Conservation (phyloP, 2,329 filamentous ascomycete species). For the Fusarium begoniae region DNA sequence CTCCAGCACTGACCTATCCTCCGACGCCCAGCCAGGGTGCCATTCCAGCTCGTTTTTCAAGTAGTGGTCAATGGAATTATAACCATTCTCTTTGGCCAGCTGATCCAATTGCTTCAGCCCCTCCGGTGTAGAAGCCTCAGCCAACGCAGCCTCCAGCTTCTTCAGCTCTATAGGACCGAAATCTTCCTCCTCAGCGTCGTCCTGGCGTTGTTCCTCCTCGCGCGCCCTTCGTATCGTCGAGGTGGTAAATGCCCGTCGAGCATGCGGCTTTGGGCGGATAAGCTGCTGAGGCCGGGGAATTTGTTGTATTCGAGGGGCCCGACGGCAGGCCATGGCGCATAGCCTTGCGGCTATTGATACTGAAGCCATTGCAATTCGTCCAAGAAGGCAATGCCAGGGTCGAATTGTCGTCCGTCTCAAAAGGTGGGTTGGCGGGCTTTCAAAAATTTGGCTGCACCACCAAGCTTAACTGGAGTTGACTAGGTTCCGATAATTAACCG, state of each 20-base stretch:
- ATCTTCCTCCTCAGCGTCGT: conserved; percentile 40
- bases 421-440: conserved; percentile 35
- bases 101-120: conserved; percentile 47
- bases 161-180: conserved; percentile 44
- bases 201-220: conserved; percentile 28
- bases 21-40: conserved; percentile 44
- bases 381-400: conserved; percentile 36
- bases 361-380: conserved; percentile 50
- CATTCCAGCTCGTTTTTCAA: conserved; percentile 42
- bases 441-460: conserved; percentile 46
- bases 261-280: conserved; percentile 29
- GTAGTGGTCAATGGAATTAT: conserved; percentile 47
- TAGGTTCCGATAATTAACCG: conserved; percentile 42
- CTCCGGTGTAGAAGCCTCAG: conserved; percentile 45
- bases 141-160: conserved; percentile 44
- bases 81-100: conserved; percentile 49
- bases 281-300: conserved; percentile 39
- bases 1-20: conserved; percentile 47
- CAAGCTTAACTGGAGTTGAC: conserved; percentile 7
- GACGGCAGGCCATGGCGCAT: conserved; percentile 48
- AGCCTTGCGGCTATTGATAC: conserved; percentile 51
- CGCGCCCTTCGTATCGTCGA: conserved; percentile 44
- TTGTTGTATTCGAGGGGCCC: conserved; percentile 38
- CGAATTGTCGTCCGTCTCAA: conserved; percentile 30
- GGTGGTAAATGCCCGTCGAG: conserved; percentile 46